Evolutionary conservation across 2,329 filamentous ascomycete species (phyloP), one percentile per base, ranked within the genome.

Genomic region (Epichloe bromicola): DNA sequence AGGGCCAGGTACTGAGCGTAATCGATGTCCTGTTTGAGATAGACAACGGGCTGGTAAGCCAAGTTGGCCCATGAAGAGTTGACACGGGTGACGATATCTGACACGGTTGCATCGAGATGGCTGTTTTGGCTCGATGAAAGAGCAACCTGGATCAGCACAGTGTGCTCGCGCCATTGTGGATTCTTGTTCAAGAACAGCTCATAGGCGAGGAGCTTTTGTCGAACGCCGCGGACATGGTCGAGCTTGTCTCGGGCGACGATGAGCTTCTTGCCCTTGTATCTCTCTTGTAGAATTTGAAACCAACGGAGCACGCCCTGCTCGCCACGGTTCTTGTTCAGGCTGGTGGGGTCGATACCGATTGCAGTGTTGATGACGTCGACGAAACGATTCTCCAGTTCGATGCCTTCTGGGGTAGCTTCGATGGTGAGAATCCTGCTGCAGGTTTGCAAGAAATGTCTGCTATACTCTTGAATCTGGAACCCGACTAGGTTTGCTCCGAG

Each of bases 161-260:
- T 86, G 62, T 86, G 85, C 59, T 91, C 88, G 49, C 83, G 78
- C 86, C 87, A 96, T 61, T 95, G 79, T 0, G 91, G 90, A 63
- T 96, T 87, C 65, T 89, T 88, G 69, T 95, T 95, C 43, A 97
- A 77, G 70, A 97, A 97, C 8, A 96, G 70, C 67, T 97, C 93
- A 61, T 88, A 95, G 1, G 90, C 86, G 26, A 96, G 74, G 5
- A 97, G 77, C 74, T 97, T 97, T 69, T 95, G 91, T 39, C 90
- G 81, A 39, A 97, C 89, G 54, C 93, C 91, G 49, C 90, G 85
- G 51, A 97, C 87, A 58, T 87, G 83, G 65, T 97, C 91, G 43
- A 97, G 80, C 75, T 96, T 95, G 68, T 97, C 91, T 49, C 91
- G 83, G 10, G 88, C 88, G 12, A 96, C 90, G 58, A 97, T 94